Percentiles rank a stretch among this genome's conserved stretches.
These are phyloP conservation scores for Heracleum sosnowskyi DNA, from an alignment of 129 eudicot species.

Conservation along the genomic window DNA sequence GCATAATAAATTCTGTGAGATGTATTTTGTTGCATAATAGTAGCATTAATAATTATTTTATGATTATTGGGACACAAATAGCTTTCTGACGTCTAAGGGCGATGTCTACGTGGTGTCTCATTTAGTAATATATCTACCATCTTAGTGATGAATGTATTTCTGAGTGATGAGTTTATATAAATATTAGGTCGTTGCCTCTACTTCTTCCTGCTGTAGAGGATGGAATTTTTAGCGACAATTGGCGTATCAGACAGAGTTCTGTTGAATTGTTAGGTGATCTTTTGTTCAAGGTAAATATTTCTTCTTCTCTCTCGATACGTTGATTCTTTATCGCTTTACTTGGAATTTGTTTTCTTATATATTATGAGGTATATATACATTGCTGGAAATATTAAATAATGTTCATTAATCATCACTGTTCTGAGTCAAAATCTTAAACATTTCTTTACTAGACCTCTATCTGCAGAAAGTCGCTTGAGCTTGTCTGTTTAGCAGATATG, in stretches of 20 bases:
- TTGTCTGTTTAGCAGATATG: not conserved
- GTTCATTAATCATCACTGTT: not conserved
- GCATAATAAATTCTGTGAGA: not conserved
- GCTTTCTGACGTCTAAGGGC: not conserved
- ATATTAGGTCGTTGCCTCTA: conserved; percentile 79
- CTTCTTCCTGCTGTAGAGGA: conserved; percentile 99
- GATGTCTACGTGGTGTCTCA: not conserved
- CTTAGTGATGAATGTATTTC: not conserved
- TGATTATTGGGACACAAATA: not conserved
- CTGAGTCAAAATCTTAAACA: not conserved
- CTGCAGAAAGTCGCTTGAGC: not conserved
- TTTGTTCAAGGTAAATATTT: conserved; percentile 65
- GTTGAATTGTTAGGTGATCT: conserved; percentile 94
- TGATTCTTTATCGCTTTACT: not conserved
- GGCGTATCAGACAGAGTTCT: conserved; percentile 99
- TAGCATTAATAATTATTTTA: too few relatives aligned
- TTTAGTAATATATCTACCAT: not conserved
- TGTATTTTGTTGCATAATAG: too few relatives aligned
- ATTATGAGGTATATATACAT: not conserved
- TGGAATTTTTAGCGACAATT: conserved; percentile 88
- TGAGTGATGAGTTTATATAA: not conserved
- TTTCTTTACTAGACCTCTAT: not conserved
- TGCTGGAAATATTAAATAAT: not conserved
- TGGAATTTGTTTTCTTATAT: not conserved
- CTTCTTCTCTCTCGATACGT: not conserved